Evolutionary conservation across 176 grass and related monocot genomes (phyloP).

Genomic region (Elaeis guineensis): DNA sequence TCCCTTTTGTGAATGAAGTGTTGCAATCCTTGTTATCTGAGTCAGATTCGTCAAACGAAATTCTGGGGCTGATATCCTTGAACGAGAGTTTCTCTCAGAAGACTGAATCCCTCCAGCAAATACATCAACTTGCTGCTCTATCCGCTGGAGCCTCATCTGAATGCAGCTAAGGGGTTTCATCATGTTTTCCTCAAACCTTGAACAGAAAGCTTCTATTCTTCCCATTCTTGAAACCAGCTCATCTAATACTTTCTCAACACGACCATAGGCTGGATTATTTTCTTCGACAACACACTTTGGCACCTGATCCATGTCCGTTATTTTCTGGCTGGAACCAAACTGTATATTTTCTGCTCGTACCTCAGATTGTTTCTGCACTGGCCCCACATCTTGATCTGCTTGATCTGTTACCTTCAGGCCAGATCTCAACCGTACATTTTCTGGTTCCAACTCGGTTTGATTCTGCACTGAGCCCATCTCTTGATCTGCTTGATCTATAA

Average conservation of each 20-base stretch:
- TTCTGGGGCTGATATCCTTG: constrained; percentile 23
- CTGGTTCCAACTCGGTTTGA: constrained; percentile 25
- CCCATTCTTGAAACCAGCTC: constrained; percentile 58
- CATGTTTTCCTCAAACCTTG: constrained; percentile 65
- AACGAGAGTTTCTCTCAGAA: constrained; percentile 19
- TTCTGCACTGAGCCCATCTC: constrained; percentile 15
- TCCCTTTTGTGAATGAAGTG: constrained; percentile 14
- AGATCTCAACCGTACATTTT: constrained; percentile 2
- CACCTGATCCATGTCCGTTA: constrained; percentile 19
- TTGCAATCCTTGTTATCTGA: constrained; percentile 26
- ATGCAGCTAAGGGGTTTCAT: constrained; percentile 54
- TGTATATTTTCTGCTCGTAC: constrained; percentile 17
- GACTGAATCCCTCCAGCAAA: constrained; percentile 38
- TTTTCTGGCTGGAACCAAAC: constrained; percentile 8
- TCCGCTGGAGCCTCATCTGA: constrained; percentile 47
- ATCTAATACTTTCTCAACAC: constrained; percentile 65
- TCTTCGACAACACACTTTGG: constrained; percentile 8
- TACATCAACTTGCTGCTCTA: constrained; percentile 44
- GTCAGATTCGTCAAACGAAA: constrained; percentile 9
- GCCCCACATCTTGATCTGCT: constrained; percentile 3
- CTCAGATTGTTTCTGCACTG: constrained; percentile 24
- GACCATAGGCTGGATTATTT: constrained; percentile 19
- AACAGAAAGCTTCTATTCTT: constrained; percentile 70
- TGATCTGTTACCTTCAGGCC: constrained; percentile 14
- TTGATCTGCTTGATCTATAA: neutral